Evolutionary conservation across 2,329 filamentous ascomycete species (phyloP).

Genomic region (Trichophaea hybrida): DNA sequence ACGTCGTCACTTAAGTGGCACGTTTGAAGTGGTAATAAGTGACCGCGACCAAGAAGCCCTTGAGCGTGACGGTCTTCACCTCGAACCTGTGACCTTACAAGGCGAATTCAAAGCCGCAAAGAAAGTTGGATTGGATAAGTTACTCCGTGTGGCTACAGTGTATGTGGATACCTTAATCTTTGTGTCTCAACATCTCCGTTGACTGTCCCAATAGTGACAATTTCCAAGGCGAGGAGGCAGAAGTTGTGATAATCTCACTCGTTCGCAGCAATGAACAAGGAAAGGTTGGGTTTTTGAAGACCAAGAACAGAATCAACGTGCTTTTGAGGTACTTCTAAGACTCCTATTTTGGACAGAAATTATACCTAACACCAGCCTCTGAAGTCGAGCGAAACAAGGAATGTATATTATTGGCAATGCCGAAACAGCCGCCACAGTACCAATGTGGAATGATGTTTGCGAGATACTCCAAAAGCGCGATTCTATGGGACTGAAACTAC

Average conservation of each 20-base stretch:
- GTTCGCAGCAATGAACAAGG: conserved; percentile 50
- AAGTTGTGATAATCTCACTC: conserved; percentile 54
- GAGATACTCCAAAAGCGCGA: conserved; percentile 35
- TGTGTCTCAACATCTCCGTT: background rate
- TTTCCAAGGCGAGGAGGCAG: conserved; percentile 63
- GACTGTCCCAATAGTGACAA: conserved; percentile 30
- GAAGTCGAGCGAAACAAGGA: conserved; percentile 52
- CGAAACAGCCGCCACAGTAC: conserved; percentile 32
- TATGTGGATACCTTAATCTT: background rate
- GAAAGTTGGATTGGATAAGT: background rate
- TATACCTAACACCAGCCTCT: conserved; percentile 46
- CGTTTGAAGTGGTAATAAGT: conserved; percentile 28
- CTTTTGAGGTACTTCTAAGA: conserved; percentile 20
- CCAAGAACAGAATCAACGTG: conserved; percentile 27
- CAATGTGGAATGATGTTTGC: conserved; percentile 25
- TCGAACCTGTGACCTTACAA: background rate
- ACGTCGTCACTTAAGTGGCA: conserved; percentile 35
- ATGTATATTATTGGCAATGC: conserved; percentile 60
- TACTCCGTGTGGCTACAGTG: background rate
- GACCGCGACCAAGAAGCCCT: background rate
- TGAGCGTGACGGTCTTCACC: background rate
- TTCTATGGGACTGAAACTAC: conserved; percentile 39
- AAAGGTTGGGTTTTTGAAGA: conserved; percentile 37
- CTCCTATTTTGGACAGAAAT: background rate
- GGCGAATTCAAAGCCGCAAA: background rate